These are phyloP conservation scores for Gleditsia sinensis DNA, from an alignment of 306 rosid species.

Conservation along the genomic window DNA sequence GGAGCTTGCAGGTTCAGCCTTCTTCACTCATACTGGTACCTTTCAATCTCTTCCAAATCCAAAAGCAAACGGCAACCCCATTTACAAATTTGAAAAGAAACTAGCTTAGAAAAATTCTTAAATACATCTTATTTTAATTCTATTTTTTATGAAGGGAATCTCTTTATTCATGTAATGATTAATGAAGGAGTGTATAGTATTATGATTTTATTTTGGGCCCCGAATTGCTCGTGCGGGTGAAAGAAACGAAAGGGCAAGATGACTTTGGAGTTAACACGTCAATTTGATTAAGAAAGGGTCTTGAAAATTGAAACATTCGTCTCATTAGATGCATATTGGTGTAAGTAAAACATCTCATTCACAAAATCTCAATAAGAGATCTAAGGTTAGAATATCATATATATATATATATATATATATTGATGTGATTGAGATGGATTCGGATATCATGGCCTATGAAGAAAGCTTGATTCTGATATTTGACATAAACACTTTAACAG, in stretches of 20 bases:
- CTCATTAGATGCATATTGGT: no score
- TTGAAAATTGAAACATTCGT: no score
- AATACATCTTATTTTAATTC: no score
- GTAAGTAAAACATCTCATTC: conserved; percentile 27
- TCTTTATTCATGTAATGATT: no score
- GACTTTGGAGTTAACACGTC: conserved; percentile 16
- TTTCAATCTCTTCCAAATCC: conserved; percentile 13
- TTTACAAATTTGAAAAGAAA: conserved; percentile 34
- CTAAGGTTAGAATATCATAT: no score
- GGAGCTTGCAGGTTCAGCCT: conserved; percentile 19
- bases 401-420: not conserved
- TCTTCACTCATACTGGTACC: conserved; percentile 5
- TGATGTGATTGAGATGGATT: conserved; percentile 36
- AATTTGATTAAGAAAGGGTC: not conserved
- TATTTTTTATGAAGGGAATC: no score
- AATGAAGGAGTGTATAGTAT: no score
- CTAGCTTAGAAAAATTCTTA: no score
- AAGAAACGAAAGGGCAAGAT: not conserved
- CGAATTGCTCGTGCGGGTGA: conserved; percentile 31
- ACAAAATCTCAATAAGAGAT: conserved; percentile 7
- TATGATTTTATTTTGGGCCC: conserved; percentile 3
- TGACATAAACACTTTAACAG: conserved; percentile 28
- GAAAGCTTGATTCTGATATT: conserved; percentile 24
- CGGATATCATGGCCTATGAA: conserved; percentile 17
- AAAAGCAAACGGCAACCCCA: not conserved